Conservation (phyloP, 768 basidiomycete genomes). For the Termitomyces sp. region DNA sequence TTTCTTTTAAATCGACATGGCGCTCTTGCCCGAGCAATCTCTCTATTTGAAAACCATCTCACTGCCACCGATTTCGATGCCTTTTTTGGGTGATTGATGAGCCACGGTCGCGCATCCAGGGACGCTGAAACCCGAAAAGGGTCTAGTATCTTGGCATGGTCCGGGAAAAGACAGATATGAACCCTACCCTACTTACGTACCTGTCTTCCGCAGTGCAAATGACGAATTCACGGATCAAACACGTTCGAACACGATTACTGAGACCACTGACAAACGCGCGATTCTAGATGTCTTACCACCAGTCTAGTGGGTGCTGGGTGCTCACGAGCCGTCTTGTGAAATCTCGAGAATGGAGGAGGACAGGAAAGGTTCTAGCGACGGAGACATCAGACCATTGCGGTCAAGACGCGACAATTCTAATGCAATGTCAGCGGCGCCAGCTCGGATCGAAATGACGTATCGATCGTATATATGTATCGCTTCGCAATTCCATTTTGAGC, state of each 20-base stretch:
- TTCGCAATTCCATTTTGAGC: slow-evolving; percentile 14
- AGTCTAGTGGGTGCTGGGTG: no score
- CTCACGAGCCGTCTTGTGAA: background rate
- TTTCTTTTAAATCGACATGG: background rate
- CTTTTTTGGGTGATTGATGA: no score
- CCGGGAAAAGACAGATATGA: background rate
- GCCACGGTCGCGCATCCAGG: background rate
- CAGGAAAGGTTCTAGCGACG: background rate
- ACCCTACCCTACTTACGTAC: background rate
- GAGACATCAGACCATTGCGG: background rate
- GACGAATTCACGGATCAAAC: background rate
- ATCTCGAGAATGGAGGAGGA: background rate
- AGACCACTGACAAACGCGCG: background rate
- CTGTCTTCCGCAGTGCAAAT: background rate
- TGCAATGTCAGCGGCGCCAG: slow-evolving; percentile 3
- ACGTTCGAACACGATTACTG: background rate
- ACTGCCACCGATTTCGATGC: background rate
- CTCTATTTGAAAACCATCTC: background rate
- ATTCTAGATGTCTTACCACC: slow-evolving; percentile 1
- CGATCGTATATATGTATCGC: slow-evolving; percentile 12
- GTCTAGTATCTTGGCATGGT: background rate
- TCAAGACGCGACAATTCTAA: background rate
- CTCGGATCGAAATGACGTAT: slow-evolving; percentile 9
- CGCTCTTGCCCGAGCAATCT: background rate
- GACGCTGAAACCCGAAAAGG: background rate